Base-by-base conservation (phyloP, 2,329 filamentous ascomycete genomes). In the Dendryphion nanum region DNA sequence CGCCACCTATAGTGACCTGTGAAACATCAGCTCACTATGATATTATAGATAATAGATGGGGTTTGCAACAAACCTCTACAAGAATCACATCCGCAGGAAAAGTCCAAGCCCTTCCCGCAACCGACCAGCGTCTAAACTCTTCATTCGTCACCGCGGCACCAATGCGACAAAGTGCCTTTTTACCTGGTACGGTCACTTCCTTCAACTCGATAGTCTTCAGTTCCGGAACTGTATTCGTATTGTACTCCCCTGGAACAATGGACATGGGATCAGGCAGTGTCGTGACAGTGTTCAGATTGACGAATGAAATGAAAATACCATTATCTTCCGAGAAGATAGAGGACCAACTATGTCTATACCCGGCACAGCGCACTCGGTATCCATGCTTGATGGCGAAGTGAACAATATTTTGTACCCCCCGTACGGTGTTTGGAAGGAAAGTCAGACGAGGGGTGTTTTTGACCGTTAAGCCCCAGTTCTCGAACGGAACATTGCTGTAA, bases 71-170 rank as follows among this genome's bases (percentile, higher is more conserved):
- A 14, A 45, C 43, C 44, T 74, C 72, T 5, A 73, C 71, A 40
- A 74, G 63, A 41, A 74, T 70, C 16, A 72, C 67, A 47, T 75
- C 71, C 14, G 71, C 54, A 1, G 72, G 70, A 15, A 74, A 48
- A 0, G 67, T 61, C 61, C 67, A 69, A 14, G 64, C 59, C 16
- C 68, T 59, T 33, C 66, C 63, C 2, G 57, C 50, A 32, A 73
- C 58, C 15, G 68, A 63, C 71, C 71, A 75, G 18, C 67, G 57
- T 16, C 72, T 56, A 26, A 75, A 65, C 24, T 70, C 64, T 47
- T 75, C 70, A 44, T 71, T 72, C 1, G 72, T 74, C 2, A 71
- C 69, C 4, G 64, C 62, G 10, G 59, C 66, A 3, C 72, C 72
- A 14, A 74, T 54, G 33, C 70, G 59, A 20, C 67, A 67, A 13